phyloP scores from a whole-genome alignment of 2,329 filamentous ascomycete species.

The Diplocarpon mali region DNA sequence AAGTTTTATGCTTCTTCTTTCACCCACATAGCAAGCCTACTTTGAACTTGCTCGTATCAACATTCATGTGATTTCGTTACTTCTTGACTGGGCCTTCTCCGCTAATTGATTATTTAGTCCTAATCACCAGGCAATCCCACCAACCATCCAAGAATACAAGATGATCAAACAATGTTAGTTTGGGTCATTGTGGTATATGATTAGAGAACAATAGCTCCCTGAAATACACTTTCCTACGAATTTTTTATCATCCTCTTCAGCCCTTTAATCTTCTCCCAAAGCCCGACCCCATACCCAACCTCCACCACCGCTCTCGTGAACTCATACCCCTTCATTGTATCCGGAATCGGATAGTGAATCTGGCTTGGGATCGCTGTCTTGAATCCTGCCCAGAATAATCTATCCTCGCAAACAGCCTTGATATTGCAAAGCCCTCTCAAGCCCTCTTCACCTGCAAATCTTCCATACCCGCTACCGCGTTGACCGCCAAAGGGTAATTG shows the following conservation, averaged over 20 bases:
- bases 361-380: constrained; percentile 70
- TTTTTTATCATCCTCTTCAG: constrained; percentile 26
- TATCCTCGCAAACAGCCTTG: constrained; percentile 78
- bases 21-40: too few relatives aligned
- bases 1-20: too few relatives aligned
- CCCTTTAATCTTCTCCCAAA: constrained; percentile 20
- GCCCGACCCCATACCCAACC: constrained; percentile 43
- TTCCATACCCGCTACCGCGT: constrained; percentile 81
- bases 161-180: too few relatives aligned
- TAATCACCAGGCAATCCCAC: too few relatives aligned
- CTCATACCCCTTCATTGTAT: constrained; percentile 52
- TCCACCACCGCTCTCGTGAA: constrained; percentile 52
- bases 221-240: not conserved
- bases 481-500: constrained; percentile 79
- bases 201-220: too few relatives aligned
- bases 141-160: too few relatives aligned
- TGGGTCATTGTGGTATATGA: too few relatives aligned
- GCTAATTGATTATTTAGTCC: too few relatives aligned
- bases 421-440: constrained; percentile 74
- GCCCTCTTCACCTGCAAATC: constrained; percentile 87
- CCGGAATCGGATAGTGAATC: constrained; percentile 69
- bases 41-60: too few relatives aligned
- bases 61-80: too few relatives aligned
- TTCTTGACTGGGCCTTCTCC: too few relatives aligned
- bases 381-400: constrained; percentile 47